Evolutionary conservation across 805 yeast species (phyloP).

Genomic region (Hanseniaspora occidentalis): DNA sequence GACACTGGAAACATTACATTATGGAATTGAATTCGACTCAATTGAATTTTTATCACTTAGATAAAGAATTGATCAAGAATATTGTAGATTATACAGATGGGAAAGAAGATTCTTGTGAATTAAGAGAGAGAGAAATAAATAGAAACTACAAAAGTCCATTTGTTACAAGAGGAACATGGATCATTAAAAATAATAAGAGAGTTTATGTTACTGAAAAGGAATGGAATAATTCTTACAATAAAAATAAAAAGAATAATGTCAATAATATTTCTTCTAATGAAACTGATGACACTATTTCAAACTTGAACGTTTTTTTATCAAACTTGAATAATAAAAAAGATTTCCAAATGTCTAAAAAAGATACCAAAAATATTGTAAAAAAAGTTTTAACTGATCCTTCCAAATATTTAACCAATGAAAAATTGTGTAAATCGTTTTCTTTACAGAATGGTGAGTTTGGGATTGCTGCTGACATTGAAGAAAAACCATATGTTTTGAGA

Average conservation of each 20-base stretch:
- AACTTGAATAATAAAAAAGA: constrained; percentile 1
- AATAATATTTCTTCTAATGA: not conserved
- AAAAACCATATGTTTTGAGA: constrained; percentile 55
- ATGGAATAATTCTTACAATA: not conserved
- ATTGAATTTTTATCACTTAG: constrained; percentile 49
- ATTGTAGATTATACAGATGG: constrained; percentile 22
- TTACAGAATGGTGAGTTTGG: constrained; percentile 80
- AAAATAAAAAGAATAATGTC: not conserved
- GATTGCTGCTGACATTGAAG: constrained; percentile 71
- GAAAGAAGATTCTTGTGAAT: constrained; percentile 16
- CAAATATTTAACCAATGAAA: constrained; percentile 22
- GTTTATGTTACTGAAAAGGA: too few species aligned
- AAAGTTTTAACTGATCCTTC: constrained; percentile 11
- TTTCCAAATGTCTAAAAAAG: constrained; percentile 16
- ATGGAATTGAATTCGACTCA: constrained; percentile 82
- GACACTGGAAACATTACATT: constrained; percentile 60
- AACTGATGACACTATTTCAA: too few species aligned
- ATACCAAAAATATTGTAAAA: constrained; percentile 16
- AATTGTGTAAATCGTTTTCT: constrained; percentile 53
- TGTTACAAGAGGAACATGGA: too few species aligned
- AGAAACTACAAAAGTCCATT: not conserved
- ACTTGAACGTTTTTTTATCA: too few species aligned
- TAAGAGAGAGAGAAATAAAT: constrained; percentile 5
- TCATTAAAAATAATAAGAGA: constrained; percentile 1
- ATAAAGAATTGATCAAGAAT: constrained; percentile 19